Conservation (phyloP, 1,284 basidiomycete genomes). For the Rhodotorula sp. region DNA sequence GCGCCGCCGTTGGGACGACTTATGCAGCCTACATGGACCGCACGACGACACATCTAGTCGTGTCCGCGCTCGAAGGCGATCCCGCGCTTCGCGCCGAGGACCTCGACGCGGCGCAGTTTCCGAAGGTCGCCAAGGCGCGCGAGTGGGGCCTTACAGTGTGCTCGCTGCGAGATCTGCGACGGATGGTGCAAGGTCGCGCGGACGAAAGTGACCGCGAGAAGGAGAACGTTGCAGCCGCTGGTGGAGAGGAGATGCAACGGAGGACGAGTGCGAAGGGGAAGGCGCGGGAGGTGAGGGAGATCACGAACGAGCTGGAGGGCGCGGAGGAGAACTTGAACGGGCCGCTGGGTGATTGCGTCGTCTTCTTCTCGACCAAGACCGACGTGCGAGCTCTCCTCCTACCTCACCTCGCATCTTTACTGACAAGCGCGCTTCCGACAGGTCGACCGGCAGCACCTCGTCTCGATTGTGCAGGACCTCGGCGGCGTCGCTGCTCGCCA, state of each 20-base stretch:
- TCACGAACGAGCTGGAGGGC: conserved; percentile 18
- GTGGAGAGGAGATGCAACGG: not conserved
- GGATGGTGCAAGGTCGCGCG: conserved; percentile 2
- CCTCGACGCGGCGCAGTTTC: conserved; percentile 68
- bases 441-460: conserved; percentile 18
- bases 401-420: not conserved
- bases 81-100: conserved; percentile 56
- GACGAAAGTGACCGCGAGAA: not conserved
- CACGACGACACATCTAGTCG: conserved; percentile 52
- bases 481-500: conserved; percentile 13
- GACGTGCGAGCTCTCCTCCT: not conserved
- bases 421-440: not conserved
- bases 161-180: conserved; percentile 62
- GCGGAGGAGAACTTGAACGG: not conserved
- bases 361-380: conserved; percentile 24
- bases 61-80: conserved; percentile 25
- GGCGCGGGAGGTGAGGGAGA: conserved; percentile 10
- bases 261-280: not conserved
- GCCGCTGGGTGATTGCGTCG: conserved; percentile 23
- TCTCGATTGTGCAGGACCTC: conserved; percentile 21
- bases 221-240: conserved; percentile 1
- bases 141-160: conserved; percentile 70
- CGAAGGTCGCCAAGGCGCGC: conserved; percentile 71
- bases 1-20: conserved; percentile 53
- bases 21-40: conserved; percentile 66